phyloP scores from a whole-genome alignment of 805 yeast genomes.

The Groenewaldozyma salmanticensis region DNA sequence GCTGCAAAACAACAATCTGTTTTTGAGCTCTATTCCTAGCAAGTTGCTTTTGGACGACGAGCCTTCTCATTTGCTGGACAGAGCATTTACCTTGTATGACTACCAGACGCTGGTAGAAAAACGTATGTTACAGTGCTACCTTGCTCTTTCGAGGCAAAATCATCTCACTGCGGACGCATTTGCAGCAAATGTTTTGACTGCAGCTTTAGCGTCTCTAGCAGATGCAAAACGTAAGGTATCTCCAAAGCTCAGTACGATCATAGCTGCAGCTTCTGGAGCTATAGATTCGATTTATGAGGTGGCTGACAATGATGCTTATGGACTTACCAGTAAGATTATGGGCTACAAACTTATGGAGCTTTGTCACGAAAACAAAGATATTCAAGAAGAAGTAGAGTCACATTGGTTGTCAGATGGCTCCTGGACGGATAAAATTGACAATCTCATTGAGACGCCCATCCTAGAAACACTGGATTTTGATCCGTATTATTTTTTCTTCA shows the following conservation, averaged over 20 bases:
- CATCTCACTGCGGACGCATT: conserved; percentile 18
- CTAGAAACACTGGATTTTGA: conserved; percentile 21
- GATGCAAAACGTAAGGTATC: conserved; percentile 24
- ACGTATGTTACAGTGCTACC: conserved; percentile 38
- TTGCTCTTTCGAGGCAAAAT: conserved; percentile 24
- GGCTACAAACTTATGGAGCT: conserved; percentile 15
- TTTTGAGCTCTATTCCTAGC: conserved; percentile 20
- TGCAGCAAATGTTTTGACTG: conserved; percentile 31
- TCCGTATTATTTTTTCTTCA: conserved; percentile 11
- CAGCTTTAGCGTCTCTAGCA: conserved; percentile 25
- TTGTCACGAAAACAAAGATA: conserved; percentile 11
- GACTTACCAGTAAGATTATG: conserved; percentile 31
- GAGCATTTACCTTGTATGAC: conserved; percentile 15
- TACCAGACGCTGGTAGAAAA: conserved; percentile 32
- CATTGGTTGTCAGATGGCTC: conserved; percentile 20
- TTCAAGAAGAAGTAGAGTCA: conserved; percentile 6
- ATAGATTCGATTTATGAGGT: conserved; percentile 27
- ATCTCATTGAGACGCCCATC: conserved; percentile 16
- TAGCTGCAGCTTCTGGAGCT: conserved; percentile 22
- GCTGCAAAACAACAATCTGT: conserved; percentile 34
- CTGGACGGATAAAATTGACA: conserved; percentile 15
- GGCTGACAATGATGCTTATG: conserved; percentile 33
- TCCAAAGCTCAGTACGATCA: conserved; percentile 20
- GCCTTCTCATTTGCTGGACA: conserved; percentile 15
- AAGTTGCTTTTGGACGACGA: conserved; percentile 21